These are phyloP conservation scores for Candida tropicalis DNA, from an alignment of 1,139 yeast species.

Conservation along the genomic window DNA sequence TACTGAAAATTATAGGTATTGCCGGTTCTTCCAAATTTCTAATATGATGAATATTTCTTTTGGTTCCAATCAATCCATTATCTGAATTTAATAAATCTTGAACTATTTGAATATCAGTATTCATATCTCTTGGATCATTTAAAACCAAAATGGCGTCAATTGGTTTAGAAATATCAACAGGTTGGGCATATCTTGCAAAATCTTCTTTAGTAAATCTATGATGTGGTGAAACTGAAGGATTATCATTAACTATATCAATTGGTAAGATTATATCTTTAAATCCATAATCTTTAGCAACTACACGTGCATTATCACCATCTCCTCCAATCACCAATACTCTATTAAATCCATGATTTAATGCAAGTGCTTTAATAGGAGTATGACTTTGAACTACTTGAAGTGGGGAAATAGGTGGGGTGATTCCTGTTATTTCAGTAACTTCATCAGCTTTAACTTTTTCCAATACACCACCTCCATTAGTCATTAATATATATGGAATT, in stretches of 20 bases:
- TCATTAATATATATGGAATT: constrained; percentile 82
- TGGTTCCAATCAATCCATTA: constrained; percentile 68
- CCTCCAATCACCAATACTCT: constrained; percentile 87
- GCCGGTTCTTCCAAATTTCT: constrained; percentile 47
- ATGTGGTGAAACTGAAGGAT: constrained; percentile 74
- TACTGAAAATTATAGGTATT: constrained; percentile 82
- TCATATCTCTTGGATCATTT: constrained; percentile 91
- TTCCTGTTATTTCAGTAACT: constrained; percentile 48
- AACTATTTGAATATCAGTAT: constrained; percentile 79
- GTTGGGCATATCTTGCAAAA: constrained; percentile 45
- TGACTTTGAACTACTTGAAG: constrained; percentile 85
- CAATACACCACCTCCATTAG: constrained; percentile 90
- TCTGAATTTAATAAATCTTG: constrained; percentile 70
- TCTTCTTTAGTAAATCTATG: constrained; percentile 56
- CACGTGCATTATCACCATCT: constrained; percentile 64
- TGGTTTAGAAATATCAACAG: constrained; percentile 36
- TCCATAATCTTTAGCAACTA: constrained; percentile 79
- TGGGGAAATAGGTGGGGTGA: constrained; percentile 50
- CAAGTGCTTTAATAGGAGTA: constrained; percentile 78
- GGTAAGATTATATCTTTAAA: constrained; percentile 79
- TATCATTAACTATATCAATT: constrained; percentile 62
- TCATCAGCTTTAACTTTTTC: constrained; percentile 65
- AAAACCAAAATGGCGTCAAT: constrained; percentile 84
- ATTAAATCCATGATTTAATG: constrained; percentile 42
- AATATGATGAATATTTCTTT: constrained; percentile 28